phyloP scores from a whole-genome alignment of 225 moss, liverwort and hornwort species.

The Pseudoscleropodium purum region DNA sequence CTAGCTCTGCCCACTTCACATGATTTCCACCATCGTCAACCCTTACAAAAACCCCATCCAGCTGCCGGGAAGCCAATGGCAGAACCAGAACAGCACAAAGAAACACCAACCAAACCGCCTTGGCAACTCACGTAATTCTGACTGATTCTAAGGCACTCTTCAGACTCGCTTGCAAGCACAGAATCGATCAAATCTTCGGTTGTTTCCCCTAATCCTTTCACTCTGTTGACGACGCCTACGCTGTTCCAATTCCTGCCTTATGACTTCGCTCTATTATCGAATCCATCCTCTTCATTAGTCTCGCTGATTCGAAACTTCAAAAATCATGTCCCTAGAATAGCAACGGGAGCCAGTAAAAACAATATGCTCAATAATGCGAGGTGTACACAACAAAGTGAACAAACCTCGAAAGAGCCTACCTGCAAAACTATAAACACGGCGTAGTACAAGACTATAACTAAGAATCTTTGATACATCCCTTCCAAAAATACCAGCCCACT shows the following conservation, averaged over 20 bases:
- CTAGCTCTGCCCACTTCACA: not conserved
- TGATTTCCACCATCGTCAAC: not conserved
- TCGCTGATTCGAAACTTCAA: not conserved
- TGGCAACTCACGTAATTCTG: not conserved
- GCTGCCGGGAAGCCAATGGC: not conserved
- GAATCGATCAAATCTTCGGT: too few species aligned
- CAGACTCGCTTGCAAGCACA: not conserved
- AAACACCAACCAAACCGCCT: not conserved
- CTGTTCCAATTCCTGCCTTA: too few species aligned
- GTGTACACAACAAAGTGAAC: not conserved
- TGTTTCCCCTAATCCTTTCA: too few species aligned
- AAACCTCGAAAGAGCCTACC: not conserved
- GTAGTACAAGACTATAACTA: not conserved
- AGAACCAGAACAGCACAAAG: not conserved
- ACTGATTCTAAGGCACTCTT: not conserved
- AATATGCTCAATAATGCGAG: not conserved
- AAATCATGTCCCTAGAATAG: not conserved
- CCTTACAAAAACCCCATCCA: not conserved
- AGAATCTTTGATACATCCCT: not conserved
- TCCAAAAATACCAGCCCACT: not conserved
- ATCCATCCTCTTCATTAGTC: not conserved
- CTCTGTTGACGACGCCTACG: too few species aligned
- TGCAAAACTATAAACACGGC: not conserved
- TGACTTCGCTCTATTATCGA: too few species aligned
- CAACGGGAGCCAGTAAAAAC: not conserved